Percentiles rank a stretch among this genome's conserved stretches.
Conservation (phyloP, 768 basidiomycete genomes). For the Rhodotorula graminis region DNA sequence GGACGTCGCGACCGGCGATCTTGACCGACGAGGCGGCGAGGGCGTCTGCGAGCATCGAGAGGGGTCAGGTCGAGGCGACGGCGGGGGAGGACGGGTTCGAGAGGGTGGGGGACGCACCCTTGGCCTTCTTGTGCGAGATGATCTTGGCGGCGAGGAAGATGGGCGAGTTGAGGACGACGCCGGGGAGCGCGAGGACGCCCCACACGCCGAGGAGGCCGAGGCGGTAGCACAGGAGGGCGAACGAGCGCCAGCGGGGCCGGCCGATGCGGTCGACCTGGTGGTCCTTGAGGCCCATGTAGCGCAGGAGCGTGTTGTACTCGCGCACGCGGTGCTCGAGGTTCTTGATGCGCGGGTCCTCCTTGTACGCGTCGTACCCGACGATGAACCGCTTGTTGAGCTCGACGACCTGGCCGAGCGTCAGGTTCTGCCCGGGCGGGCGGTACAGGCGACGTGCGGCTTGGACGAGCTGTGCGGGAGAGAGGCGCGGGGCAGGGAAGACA, state of each 20-base stretch:
- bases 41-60: slow-evolving; percentile 56
- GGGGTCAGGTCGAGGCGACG: slow-evolving; percentile 16
- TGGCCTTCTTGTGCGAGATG: slow-evolving; percentile 81
- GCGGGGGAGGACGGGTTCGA: no score
- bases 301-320: slow-evolving; percentile 79
- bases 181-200: slow-evolving; percentile 80
- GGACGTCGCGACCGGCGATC: slow-evolving; percentile 90
- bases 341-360: slow-evolving; percentile 83
- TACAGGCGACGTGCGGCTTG: slow-evolving; percentile 92
- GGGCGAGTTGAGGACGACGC: slow-evolving; percentile 82
- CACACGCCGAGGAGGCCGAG: slow-evolving; percentile 70
- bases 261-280: slow-evolving; percentile 5
- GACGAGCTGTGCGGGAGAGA: slow-evolving; percentile 61
- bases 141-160: slow-evolving; percentile 86
- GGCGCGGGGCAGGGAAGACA: no score
- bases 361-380: slow-evolving; percentile 86
- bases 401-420: slow-evolving; percentile 91
- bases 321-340: slow-evolving; percentile 72
- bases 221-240: slow-evolving; percentile 78
- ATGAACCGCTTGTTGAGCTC: slow-evolving; percentile 88
- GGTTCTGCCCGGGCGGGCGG: slow-evolving; percentile 86
- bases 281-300: slow-evolving; percentile 71
- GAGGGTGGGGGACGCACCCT: slow-evolving; percentile 50
- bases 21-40: slow-evolving; percentile 93
- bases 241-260: slow-evolving; percentile 63